A percentile compares a stretch with the other conserved stretches of the same genome.
phyloP scores from a whole-genome alignment of 2,329 filamentous ascomycete genomes.

The Orbilia quercus region DNA sequence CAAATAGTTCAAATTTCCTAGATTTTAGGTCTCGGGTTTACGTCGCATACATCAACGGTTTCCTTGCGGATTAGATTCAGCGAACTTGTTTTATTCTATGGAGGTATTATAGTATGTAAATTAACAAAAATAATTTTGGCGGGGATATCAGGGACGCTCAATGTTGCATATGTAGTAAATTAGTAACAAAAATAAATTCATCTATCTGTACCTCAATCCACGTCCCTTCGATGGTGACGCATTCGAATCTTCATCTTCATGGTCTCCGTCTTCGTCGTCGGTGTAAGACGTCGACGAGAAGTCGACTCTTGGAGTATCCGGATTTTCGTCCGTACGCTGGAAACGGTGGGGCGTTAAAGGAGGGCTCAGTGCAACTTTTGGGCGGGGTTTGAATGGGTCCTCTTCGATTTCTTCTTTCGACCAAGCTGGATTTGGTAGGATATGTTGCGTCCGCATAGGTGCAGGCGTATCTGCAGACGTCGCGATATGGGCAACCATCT shows the following conservation, averaged over 20 bases:
- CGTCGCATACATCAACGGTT: background rate
- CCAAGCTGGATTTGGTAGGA: conserved; percentile 30
- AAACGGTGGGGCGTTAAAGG: conserved; percentile 55
- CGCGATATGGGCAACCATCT: conserved; percentile 51
- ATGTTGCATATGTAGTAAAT: background rate
- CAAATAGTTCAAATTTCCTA: background rate
- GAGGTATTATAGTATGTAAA: background rate
- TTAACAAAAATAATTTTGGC: background rate
- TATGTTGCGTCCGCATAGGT: conserved; percentile 24
- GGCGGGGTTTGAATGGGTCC: conserved; percentile 60
- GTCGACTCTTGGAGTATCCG: conserved; percentile 32
- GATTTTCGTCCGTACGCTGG: background rate
- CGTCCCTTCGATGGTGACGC: conserved; percentile 49
- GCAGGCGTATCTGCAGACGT: conserved; percentile 55
- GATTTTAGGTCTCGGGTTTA: background rate
- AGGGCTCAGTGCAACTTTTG: conserved; percentile 60
- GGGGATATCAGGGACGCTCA: background rate
- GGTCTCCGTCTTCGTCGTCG: conserved; percentile 38
- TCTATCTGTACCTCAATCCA: conserved; percentile 35
- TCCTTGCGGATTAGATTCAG: conserved; percentile 5
- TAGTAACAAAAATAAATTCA: conserved; percentile 1
- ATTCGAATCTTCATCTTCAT: conserved; percentile 35
- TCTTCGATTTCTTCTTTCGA: conserved; percentile 58
- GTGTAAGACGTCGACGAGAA: conserved; percentile 16
- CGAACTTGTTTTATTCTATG: conserved; percentile 3